Evolutionary conservation across 2,329 filamentous ascomycete species (phyloP), one percentile per base, ranked within the genome.

Genomic region (Reticulascus tulasneorum): DNA sequence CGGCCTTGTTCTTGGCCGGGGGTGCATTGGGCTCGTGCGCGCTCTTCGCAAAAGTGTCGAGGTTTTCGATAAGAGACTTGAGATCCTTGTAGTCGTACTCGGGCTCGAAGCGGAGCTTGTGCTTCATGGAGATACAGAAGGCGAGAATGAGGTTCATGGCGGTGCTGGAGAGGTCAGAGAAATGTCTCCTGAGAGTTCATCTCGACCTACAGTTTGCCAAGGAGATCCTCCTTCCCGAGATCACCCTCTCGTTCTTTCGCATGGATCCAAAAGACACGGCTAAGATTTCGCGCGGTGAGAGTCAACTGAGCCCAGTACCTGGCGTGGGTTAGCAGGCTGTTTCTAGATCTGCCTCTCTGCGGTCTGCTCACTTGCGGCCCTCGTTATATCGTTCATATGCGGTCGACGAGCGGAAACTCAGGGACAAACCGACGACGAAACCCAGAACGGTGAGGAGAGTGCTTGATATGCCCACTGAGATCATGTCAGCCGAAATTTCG

Each of bases 391-490:
- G 75, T 59, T 91, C 86, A 50, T 91, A 91, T 8, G 85, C 85
- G 4, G 84, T 86, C 1, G 82, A 82, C 44, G 78, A 86, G 35
- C 85, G 81, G 66, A 91, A 89, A 15, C 82, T 87, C 44, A 91
- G 68, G 10, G 83, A 76, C 53, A 90, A 62, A 75, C 82, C 82
- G 52, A 91, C 84, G 40, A 90, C 83, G 62, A 91, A 90, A 80
- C 86, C 86, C 19, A 86, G 77, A n/a, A 91, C 79, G 1, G 85
- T 90, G 28, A 91, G 71, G n/a, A 91, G 69, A 27, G 87, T 71
- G 27, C 17, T n/a, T n/a, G 13, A 13, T n/a, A 27, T 5, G 13
- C 24, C 24, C n/a, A 27, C 24, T 27, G 6, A 8, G 24, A 27
- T n/a, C n/a, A 12, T n/a, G 11, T 16, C 8, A 27, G 13, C 11